Conservation (phyloP, 139 green algal genomes). For the Auxenochlorella pyrenoidosa region DNA sequence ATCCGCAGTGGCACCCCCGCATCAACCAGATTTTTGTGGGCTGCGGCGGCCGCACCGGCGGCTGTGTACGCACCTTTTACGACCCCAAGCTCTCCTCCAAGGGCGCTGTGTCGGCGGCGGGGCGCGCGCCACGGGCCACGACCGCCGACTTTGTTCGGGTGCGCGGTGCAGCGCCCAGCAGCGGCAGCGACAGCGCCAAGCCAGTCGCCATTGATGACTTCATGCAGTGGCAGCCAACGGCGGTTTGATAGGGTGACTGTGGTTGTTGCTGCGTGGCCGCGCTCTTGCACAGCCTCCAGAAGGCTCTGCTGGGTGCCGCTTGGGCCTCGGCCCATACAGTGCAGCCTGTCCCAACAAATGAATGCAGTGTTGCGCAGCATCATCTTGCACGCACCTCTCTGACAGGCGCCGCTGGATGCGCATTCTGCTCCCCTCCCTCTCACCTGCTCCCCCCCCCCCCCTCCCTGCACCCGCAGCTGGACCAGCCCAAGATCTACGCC, state of each 20-base stretch:
- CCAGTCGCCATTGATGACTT: too few relatives aligned
- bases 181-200: too few relatives aligned
- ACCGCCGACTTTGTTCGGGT: conserved; percentile 12
- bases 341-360: too few relatives aligned
- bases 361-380: too few relatives aligned
- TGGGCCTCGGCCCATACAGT: too few relatives aligned
- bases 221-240: too few relatives aligned
- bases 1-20: conserved; percentile 80
- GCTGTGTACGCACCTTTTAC: conserved; percentile 83
- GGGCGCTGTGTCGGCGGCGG: conserved; percentile 79
- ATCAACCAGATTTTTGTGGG: conserved; percentile 97
- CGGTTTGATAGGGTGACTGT: too few relatives aligned
- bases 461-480: conserved; percentile 43
- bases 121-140: conserved; percentile 53
- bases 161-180: not conserved
- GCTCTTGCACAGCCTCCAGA: too few relatives aligned
- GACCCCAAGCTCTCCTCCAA: conserved; percentile 72
- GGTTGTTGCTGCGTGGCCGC: too few relatives aligned
- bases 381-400: too few relatives aligned
- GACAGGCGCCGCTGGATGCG: too few relatives aligned
- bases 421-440: not conserved
- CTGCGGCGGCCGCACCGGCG: conserved; percentile 64
- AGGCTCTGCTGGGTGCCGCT: too few relatives aligned
- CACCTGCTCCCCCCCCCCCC: not conserved
- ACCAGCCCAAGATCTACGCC: conserved; percentile 79